phyloP scores from a whole-genome alignment of 2,329 filamentous ascomycete species.

The Aphanoascus verrucosus region DNA sequence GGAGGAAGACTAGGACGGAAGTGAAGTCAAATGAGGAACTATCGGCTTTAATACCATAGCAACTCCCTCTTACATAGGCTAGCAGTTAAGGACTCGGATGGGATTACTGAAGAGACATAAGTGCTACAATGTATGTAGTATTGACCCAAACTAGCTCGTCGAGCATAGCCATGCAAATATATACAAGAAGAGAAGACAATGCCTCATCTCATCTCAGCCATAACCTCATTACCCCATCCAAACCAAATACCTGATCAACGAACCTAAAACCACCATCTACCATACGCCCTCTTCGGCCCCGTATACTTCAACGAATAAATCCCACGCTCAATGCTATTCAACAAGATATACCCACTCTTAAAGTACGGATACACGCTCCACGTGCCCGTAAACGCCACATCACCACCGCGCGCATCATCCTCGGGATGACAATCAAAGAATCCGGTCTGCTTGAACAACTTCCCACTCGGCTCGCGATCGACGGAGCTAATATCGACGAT shows the following conservation, averaged over 20 bases:
- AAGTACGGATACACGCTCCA: conserved; percentile 44
- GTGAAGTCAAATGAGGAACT: no score
- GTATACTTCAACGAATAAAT: conserved; percentile 39
- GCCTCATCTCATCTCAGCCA: not conserved
- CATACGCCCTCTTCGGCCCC: conserved; percentile 7
- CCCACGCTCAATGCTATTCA: conserved; percentile 46
- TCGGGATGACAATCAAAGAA: conserved; percentile 45
- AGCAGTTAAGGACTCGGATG: no score
- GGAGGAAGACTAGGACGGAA: no score
- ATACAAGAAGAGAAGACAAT: conserved; percentile 3
- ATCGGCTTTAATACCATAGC: no score
- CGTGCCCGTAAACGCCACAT: conserved; percentile 35
- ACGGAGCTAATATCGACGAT: conserved; percentile 24
- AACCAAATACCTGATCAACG: no score
- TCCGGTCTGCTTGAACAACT: conserved; percentile 37
- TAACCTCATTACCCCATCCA: not conserved
- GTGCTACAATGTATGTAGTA: no score
- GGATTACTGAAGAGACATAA: no score
- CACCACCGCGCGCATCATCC: conserved; percentile 37
- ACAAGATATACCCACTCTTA: conserved; percentile 40
- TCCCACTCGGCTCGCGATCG: conserved; percentile 35
- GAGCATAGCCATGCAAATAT: conserved; percentile 2
- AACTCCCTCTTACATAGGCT: no score
- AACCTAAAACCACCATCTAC: not conserved
- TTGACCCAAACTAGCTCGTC: not conserved